Conservation (phyloP, 352 stramenopile species). For the Bremia lactucae region DNA sequence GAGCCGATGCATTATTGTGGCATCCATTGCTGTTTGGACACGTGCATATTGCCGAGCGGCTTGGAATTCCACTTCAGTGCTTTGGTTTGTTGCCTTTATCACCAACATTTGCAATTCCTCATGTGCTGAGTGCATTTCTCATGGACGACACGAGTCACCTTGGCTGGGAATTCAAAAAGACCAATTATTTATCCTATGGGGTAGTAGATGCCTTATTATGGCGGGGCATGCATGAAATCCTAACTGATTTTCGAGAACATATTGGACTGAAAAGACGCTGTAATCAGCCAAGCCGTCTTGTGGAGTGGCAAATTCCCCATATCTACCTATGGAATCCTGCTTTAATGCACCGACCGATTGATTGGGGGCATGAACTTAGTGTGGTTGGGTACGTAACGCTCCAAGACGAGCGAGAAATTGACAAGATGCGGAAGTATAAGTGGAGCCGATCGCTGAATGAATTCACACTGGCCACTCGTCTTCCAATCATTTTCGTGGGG, state of each 20-base stretch:
- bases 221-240: slow-evolving; percentile 17
- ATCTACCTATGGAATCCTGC: slow-evolving; percentile 34
- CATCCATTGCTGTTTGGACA: slow-evolving; percentile 34
- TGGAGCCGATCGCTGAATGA: slow-evolving; percentile 23
- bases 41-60: slow-evolving; percentile 26
- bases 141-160: slow-evolving; percentile 18
- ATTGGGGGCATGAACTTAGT: slow-evolving; percentile 33
- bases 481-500: slow-evolving; percentile 30
- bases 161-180: slow-evolving; percentile 20
- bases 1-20: slow-evolving; percentile 31
- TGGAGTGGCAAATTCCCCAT: slow-evolving; percentile 33
- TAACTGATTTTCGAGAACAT: slow-evolving; percentile 31
- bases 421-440: slow-evolving; percentile 20
- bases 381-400: slow-evolving; percentile 31
- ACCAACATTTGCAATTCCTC: slow-evolving; percentile 34
- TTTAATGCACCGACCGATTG: slow-evolving; percentile 23
- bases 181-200: slow-evolving; percentile 31
- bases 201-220: slow-evolving; percentile 31
- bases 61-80: slow-evolving; percentile 37
- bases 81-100: slow-evolving; percentile 26
- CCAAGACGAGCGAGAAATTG: slow-evolving; percentile 19
- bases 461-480: slow-evolving; percentile 18
- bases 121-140: slow-evolving; percentile 26
- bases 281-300: slow-evolving; percentile 21
- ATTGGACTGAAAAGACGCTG: slow-evolving; percentile 23